Percentiles rank a stretch among this genome's conserved stretches.
Evolutionary conservation across 2,329 filamentous ascomycete species (phyloP).

Genomic region (Rutstroemia sp.): DNA sequence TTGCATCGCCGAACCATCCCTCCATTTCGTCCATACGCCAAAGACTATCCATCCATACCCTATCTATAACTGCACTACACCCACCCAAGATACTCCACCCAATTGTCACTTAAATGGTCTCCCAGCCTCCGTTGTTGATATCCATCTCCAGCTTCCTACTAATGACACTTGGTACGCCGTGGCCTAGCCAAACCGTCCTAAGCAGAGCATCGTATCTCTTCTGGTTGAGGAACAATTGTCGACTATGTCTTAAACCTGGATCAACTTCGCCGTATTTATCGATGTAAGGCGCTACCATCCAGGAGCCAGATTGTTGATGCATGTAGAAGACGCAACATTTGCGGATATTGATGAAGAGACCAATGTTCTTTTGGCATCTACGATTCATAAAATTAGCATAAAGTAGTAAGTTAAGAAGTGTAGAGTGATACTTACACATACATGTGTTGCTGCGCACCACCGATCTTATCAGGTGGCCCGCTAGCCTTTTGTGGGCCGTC

Average conservation of each 20-base stretch:
- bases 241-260: slow-evolving; percentile 76
- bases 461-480: slow-evolving; percentile 45
- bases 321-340: slow-evolving; percentile 91
- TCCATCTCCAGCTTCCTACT: slow-evolving; percentile 86
- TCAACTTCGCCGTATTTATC: slow-evolving; percentile 96
- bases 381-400: slow-evolving; percentile 20
- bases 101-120: slow-evolving; percentile 50
- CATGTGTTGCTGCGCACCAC: slow-evolving; percentile 88
- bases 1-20: background rate
- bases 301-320: slow-evolving; percentile 75
- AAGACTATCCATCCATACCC: background rate
- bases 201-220: slow-evolving; percentile 86
- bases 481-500: slow-evolving; percentile 33
- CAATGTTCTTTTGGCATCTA: slow-evolving; percentile 82
- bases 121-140: slow-evolving; percentile 96
- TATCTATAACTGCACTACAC: background rate
- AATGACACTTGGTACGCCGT: slow-evolving; percentile 83
- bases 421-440: slow-evolving; percentile 45
- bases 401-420: background rate
- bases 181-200: slow-evolving; percentile 76
- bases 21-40: background rate
- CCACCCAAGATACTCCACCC: too few species aligned
- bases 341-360: slow-evolving; percentile 93
- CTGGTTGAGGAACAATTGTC: slow-evolving; percentile 89
- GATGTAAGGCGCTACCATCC: slow-evolving; percentile 82